Base-by-base conservation (phyloP, 805 yeast species). In the Starmerella powellii region DNA sequence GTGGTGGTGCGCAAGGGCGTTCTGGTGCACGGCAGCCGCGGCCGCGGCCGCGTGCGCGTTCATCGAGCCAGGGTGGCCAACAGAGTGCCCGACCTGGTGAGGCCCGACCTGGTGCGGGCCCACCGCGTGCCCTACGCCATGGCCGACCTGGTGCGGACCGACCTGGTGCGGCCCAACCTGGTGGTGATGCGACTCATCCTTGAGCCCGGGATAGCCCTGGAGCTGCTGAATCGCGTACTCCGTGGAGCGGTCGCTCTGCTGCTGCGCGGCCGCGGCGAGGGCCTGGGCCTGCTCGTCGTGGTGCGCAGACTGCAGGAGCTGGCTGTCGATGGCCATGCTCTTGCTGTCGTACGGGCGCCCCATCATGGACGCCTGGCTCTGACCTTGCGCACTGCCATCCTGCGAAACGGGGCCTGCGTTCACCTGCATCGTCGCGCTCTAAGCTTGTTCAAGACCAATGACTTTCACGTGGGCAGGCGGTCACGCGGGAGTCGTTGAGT, bases 171-270 rank as follows among this genome's bases (percentile, higher is more conserved):
- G 26, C 26, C 26, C 26, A 23, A 23, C 26, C 26, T 39, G 42
- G 18, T 33, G 42, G 34, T 40, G 42, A 20, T 47, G 48, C 17
- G 31, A 27, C 27, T 48, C 51, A 6, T 47, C 48, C 40, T 48
- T 48, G 27, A 48, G 37, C 4, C 45, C 45, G 10, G 43, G 47
- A 31, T 43, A 47, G 31, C 52, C 52, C 36, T 48, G 52, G 23
- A 48, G 45, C 46, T 48, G 52, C 42, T 48, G 52, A 26, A 48
- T 48, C 34, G 52, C 52, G 45, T 48, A 48, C 41, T 48, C 52
- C 8, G 52, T 44, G 18, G 51, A 40, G 21, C 52, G 41, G 46
- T 48, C 52, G 34, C 40, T 38, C 34, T 48, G 52, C 40, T 45
- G 50, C 8, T 49, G 49, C 16, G 52, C 52, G 12, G 50, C 50